Conservation (phyloP, 2,329 filamentous ascomycete species). For the Neofusicoccum laricinum region DNA sequence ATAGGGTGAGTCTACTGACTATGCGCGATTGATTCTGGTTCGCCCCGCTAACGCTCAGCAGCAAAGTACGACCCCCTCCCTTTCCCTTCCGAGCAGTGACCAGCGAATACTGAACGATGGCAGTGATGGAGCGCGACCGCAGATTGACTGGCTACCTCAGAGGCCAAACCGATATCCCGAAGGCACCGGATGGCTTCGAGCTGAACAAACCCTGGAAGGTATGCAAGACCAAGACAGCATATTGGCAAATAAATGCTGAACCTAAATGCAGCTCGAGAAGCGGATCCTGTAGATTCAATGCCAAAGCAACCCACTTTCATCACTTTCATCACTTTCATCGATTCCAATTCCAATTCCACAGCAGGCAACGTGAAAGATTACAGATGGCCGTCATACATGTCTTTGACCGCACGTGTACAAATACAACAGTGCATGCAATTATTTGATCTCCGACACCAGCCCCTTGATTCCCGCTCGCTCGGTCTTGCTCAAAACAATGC, state of each 20-base stretch:
- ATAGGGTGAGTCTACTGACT: slow-evolving; percentile 51
- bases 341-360: not conserved
- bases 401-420: not conserved
- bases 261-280: slow-evolving; percentile 33
- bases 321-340: not conserved
- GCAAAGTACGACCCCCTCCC: slow-evolving; percentile 50
- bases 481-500: slow-evolving; percentile 37
- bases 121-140: slow-evolving; percentile 67
- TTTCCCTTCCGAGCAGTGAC: slow-evolving; percentile 11
- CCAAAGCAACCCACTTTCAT: not conserved
- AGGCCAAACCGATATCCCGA: slow-evolving; percentile 59
- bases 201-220: slow-evolving; percentile 64
- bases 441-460: slow-evolving; percentile 30
- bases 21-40: not conserved
- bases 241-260: slow-evolving; percentile 23
- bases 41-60: slow-evolving; percentile 42
- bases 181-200: slow-evolving; percentile 62
- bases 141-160: slow-evolving; percentile 60
- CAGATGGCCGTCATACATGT: not conserved
- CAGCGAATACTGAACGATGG: slow-evolving; percentile 25
- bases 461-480: slow-evolving; percentile 40
- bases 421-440: not conserved
- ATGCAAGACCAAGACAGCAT: not conserved
- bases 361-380: not conserved
- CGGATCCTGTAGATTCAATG: slow-evolving; percentile 31